Evolutionary conservation across 139 green algal species (phyloP), one percentile per base, ranked within the genome.

Genomic region (Coelastrella sp.): DNA sequence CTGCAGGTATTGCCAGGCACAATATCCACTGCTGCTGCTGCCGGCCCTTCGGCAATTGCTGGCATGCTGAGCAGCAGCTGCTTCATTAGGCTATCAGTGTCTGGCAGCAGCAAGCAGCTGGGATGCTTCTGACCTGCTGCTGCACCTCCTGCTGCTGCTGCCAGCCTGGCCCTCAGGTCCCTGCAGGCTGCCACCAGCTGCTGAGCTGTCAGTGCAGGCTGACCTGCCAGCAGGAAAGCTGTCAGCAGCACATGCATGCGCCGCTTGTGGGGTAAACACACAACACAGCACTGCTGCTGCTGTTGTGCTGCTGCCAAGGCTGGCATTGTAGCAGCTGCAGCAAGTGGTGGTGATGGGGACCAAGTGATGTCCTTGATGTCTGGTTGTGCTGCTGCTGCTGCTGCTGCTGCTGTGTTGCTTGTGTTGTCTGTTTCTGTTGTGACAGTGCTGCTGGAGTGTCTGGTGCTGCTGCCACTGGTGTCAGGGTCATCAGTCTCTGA

Each of bases 341-440:
- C 68, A 49, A 49, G 35, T 49, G 35, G 35, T 49, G 35, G 35
- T 49, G 35, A 49, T 49, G 35, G 35, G 35, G 35, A 49, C 35
- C 35, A 49, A 49, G 35, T 49, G 35, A 49, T 49, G 35, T 49
- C 35, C 3, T 49, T 27, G 68, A 17, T 27, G 68, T 19, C 68
- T 76, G 68, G 20, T 56, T 85, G 79, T 20, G 8, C 15, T 10
- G 19, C 79, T 85, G 79, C 57, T 85, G 79, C 49, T 84, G 78
- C 56, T 49, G 56, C 56, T 68, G 78, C 7, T 85, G 20, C 24
- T n/a, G 79, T 8, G 79, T 56, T 12, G 57, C 24, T 85, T 25
- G 20, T 5, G 49, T 24, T 85, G 68, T 15, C 63, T 12, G 17
- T 17, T 80, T 80, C n/a, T 80, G 17, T 27, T 11, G 76, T 22